These are phyloP conservation scores for Exophiala sideris DNA, from an alignment of 2,329 filamentous ascomycete species.

Conservation along the genomic window DNA sequence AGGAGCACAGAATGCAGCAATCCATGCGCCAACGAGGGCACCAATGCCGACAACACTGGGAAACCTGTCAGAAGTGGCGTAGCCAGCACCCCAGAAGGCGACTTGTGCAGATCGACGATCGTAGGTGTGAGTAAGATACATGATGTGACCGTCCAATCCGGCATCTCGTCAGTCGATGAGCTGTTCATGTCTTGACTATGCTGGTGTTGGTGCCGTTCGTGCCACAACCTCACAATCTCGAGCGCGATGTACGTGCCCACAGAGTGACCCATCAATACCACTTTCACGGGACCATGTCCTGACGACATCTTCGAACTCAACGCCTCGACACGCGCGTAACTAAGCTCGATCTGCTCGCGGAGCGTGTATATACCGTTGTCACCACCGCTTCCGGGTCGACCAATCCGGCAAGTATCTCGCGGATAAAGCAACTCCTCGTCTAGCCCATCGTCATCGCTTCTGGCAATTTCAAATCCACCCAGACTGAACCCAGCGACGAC, in stretches of 20 bases:
- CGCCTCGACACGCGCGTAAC: constrained; percentile 42
- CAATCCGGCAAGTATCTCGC: too few species aligned
- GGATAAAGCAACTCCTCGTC: constrained; percentile 13
- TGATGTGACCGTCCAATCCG: constrained; percentile 35
- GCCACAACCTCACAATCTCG: constrained; percentile 61
- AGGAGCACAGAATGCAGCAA: constrained; percentile 44
- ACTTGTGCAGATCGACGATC: constrained; percentile 65
- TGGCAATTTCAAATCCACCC: constrained; percentile 21
- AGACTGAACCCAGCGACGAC: constrained; percentile 24
- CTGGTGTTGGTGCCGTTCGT: constrained; percentile 31
- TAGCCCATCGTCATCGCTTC: background rate
- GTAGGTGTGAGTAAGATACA: constrained; percentile 72
- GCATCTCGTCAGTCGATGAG: background rate
- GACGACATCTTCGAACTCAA: constrained; percentile 26
- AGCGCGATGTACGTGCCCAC: constrained; percentile 70
- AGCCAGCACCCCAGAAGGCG: constrained; percentile 61
- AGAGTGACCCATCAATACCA: constrained; percentile 70
- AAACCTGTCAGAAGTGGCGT: constrained; percentile 56
- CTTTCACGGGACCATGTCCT: constrained; percentile 32
- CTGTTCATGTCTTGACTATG: background rate
- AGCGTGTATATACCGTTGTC: constrained; percentile 16
- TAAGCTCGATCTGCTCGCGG: constrained; percentile 48
- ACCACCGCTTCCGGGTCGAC: too few species aligned
- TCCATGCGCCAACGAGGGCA: constrained; percentile 39
- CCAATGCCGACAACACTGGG: constrained; percentile 38